Percentiles rank a stretch among this genome's conserved stretches.
Evolutionary conservation across 345 rosid genomes (phyloP).

Genomic region (Capsella bursapastoris): DNA sequence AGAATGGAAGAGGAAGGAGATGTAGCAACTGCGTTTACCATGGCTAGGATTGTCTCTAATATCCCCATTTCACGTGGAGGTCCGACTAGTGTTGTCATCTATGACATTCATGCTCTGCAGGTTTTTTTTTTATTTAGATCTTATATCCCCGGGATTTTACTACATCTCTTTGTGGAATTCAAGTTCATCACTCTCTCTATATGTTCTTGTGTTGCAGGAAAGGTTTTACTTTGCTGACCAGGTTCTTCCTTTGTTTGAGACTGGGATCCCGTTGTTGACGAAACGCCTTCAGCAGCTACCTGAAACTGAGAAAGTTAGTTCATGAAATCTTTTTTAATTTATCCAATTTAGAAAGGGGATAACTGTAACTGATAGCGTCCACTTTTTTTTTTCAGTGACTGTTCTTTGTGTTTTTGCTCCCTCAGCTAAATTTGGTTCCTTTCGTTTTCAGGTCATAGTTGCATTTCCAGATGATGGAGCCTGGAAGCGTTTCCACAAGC

Average conservation of each 20-base stretch:
- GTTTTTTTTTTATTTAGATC: conserved; percentile 39
- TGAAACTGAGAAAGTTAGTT: conserved; percentile 69
- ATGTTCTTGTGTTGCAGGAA: conserved; percentile 60
- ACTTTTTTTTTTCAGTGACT: neutral
- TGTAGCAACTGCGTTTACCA: conserved; percentile 97
- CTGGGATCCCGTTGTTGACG: conserved; percentile 90
- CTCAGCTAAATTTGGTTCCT: neutral
- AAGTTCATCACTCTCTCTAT: conserved; percentile 5
- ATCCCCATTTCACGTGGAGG: conserved; percentile 98
- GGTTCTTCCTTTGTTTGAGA: conserved; percentile 95
- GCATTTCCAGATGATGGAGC: conserved; percentile 99
- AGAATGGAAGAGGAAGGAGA: conserved; percentile 99
- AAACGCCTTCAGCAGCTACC: conserved; percentile 85
- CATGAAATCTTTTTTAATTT: neutral
- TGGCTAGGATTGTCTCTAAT: conserved; percentile 94
- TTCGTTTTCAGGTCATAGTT: conserved; percentile 63
- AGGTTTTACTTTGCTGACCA: conserved; percentile 95
- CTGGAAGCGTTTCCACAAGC: conserved; percentile 98
- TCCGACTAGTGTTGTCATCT: conserved; percentile 92
- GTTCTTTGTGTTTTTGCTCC: neutral
- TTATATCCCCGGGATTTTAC: neutral
- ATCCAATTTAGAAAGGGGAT: neutral
- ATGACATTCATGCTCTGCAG: conserved; percentile 98
- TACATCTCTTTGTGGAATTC: conserved; percentile 1
- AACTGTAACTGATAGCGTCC: neutral